A percentile compares a stretch with the other conserved stretches of the same genome.
Evolutionary conservation across 2,329 filamentous ascomycete species (phyloP).

Genomic region (Paecilomyces sp.): DNA sequence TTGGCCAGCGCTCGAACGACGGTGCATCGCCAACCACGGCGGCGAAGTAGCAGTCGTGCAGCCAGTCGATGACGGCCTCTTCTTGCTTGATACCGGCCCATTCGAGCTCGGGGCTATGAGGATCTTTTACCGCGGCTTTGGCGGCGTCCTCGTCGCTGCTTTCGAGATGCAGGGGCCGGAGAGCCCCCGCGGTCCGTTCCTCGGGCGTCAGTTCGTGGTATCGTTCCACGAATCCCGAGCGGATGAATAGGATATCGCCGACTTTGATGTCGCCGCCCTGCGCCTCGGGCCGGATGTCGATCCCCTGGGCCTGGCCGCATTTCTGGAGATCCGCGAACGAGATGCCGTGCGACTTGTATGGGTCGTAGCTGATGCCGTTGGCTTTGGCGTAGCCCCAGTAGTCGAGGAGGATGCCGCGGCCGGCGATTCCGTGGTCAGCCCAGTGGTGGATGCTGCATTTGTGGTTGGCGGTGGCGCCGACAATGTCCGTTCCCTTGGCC

Average conservation of each 20-base stretch:
- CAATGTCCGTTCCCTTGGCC: constrained; percentile 28
- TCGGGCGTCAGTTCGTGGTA: constrained; percentile 42
- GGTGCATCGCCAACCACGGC: constrained; percentile 58
- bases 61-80: constrained; percentile 54
- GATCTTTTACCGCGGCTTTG: constrained; percentile 16
- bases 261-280: constrained; percentile 50
- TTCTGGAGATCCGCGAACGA: constrained; percentile 49
- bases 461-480: constrained; percentile 24
- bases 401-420: constrained; percentile 36
- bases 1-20: constrained; percentile 58
- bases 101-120: constrained; percentile 2
- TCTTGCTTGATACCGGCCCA: constrained; percentile 49
- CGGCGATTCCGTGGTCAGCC: constrained; percentile 35
- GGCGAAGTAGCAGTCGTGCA: constrained; percentile 63
- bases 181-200: constrained; percentile 24
- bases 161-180: constrained; percentile 13
- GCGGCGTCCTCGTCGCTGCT: constrained; percentile 29
- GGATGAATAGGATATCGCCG: constrained; percentile 61
- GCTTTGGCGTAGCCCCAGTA: constrained; percentile 42
- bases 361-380: constrained; percentile 45
- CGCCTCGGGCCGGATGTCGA: constrained; percentile 52
- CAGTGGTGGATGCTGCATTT: constrained; percentile 39
- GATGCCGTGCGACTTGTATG: constrained; percentile 49
- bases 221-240: constrained; percentile 56
- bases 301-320: constrained; percentile 52